Base-by-base conservation (phyloP, 1,284 basidiomycete species). In the Ganoderma lingzhi region DNA sequence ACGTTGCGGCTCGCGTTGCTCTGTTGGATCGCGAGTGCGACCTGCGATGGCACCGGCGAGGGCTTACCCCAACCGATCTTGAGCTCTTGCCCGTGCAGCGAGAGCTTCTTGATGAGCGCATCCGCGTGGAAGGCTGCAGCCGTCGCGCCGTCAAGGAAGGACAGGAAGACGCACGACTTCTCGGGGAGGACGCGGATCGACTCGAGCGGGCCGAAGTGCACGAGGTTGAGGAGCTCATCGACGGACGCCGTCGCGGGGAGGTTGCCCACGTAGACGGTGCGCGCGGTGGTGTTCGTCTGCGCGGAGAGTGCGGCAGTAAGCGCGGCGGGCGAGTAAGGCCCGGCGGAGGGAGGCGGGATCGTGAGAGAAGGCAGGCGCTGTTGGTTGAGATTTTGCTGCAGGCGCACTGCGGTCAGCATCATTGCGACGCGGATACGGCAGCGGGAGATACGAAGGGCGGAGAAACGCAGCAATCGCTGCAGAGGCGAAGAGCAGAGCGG, bases 181-280 rank as follows among this genome's bases (percentile, higher is more conserved):
- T 99, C 97, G 53, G 96, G 96, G n/a, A 99, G 88, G 48, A 99
- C 93, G 64, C 96, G 94, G 77, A 99, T 94, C 64, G 91, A 94
- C 81, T 99, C 97, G 74, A 99, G 93, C 0, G 97, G 97, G 6
- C 97, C 98, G 80, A 98, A 99, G 77, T 98, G 96, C 73, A 99
- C 97, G 71, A 98, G 92, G 81, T 96, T 98, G 77, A 99, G 92
- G 35, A 99, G 90, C 81, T 99, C 97, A 79, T 99, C 97, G 68
- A 98, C 96, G 6, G 96, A 97, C 0, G 97, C 97, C 30, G 96
- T 96, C n/a, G 94, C 87, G 17, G 97, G 97, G 55, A 99, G 88
- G 82, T 98, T 98, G 74, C 97, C 98, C 69, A 99, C 93, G 81
- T 99, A 99, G 62, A 99, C 97, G 0, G 98, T 99, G 68, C 97